Evolutionary conservation across 139 green algal genomes (phyloP).

Genomic region (Coccomyxa sp.): DNA sequence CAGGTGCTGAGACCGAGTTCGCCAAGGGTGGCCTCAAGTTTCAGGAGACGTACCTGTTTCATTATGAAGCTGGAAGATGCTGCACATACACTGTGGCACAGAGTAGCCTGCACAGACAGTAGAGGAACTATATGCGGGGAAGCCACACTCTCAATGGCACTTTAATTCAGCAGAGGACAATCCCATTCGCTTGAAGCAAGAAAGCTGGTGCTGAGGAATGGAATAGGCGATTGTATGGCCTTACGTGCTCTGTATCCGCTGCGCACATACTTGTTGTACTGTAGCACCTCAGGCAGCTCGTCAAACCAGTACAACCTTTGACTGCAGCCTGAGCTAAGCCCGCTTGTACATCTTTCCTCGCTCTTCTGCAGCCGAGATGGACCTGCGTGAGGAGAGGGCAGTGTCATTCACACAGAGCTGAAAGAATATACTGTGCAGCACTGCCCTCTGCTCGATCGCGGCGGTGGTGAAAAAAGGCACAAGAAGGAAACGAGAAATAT

Average conservation of each 20-base stretch:
- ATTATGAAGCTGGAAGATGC: slow-evolving; percentile 35
- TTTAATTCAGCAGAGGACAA: background rate
- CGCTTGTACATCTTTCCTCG: no score
- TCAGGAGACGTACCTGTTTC: slow-evolving; percentile 22
- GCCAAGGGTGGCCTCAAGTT: background rate
- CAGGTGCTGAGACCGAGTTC: no score
- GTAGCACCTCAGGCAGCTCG: slow-evolving; percentile 34
- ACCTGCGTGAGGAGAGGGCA: no score
- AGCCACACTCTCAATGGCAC: background rate
- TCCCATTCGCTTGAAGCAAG: background rate
- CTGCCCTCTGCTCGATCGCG: no score
- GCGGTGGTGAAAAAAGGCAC: no score
- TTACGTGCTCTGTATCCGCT: slow-evolving; percentile 34
- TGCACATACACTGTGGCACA: slow-evolving; percentile 25
- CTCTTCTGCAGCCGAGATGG: no score
- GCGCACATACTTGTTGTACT: slow-evolving; percentile 44
- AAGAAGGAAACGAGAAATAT: no score
- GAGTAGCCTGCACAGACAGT: slow-evolving; percentile 11
- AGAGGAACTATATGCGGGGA: background rate
- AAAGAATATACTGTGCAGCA: no score
- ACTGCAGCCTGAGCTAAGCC: background rate
- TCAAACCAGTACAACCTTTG: slow-evolving; percentile 28
- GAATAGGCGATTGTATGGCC: no score
- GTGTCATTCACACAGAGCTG: no score
- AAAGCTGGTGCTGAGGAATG: background rate